Conservation (phyloP, 176 grass and related monocot species). For the Bothriochloa decipiens region DNA sequence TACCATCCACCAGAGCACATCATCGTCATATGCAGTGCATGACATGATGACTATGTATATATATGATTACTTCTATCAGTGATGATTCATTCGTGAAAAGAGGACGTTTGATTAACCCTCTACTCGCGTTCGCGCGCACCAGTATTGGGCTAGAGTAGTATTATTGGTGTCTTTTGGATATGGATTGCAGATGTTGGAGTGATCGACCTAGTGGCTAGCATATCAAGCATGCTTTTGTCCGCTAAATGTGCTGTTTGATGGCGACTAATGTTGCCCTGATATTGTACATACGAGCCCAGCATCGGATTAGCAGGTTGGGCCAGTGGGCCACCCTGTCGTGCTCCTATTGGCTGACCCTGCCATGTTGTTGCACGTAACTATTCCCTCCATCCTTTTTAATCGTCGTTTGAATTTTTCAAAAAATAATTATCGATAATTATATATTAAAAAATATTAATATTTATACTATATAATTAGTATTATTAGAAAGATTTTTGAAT, state of each 20-base stretch:
- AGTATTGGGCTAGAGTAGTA: not conserved
- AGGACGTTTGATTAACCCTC: constrained; percentile 40
- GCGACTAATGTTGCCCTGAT: constrained; percentile 48
- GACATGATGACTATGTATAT: not conserved
- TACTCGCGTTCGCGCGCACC: constrained; percentile 1
- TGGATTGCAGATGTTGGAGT: not conserved
- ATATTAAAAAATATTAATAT: not conserved
- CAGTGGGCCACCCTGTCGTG: constrained; percentile 34
- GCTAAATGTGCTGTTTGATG: constrained; percentile 32
- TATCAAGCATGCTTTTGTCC: constrained; percentile 31
- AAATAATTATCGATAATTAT: too few species aligned
- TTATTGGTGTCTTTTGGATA: too few species aligned
- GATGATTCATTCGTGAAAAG: not conserved
- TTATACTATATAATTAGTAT: too few species aligned
- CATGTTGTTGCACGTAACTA: not conserved
- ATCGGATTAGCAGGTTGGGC: constrained; percentile 34
- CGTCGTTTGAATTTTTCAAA: not conserved
- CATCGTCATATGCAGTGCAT: not conserved
- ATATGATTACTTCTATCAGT: too few species aligned
- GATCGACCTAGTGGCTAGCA: not conserved
- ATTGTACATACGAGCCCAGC: constrained; percentile 12
- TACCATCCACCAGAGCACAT: not conserved
- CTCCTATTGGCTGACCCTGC: constrained; percentile 1
- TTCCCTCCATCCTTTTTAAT: not conserved
- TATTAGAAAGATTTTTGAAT: too few species aligned